Evolutionary conservation across 345 rosid species (phyloP), one percentile per base, ranked within the genome.

Genomic region (Salix brachista): DNA sequence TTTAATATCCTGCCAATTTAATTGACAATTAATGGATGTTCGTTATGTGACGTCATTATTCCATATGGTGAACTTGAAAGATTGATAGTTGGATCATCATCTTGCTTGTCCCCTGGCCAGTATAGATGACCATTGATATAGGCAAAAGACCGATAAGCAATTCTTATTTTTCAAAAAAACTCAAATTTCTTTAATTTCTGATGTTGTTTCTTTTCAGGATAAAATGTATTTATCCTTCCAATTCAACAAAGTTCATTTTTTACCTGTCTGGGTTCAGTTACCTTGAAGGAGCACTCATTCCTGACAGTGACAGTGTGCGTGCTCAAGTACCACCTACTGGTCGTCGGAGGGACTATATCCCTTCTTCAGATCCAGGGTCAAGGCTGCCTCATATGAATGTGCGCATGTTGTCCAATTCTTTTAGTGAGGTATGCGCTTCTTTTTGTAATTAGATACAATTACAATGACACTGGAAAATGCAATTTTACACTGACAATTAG

Each of bases 351-450:
- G 96, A 91, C 76, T 96, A 88, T 80, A 79, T 91, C 69, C 98
- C 98, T 77, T 88, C 87, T 72, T 88, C 93, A 56, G 87, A 81
- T 84, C 96, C 99, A 71, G 99, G 99, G 23, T 88, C 90, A 76
- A 90, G 89, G 90, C 85, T 95, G 75, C 99, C 96, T 58, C 98
- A 96, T 84, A 88, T 90, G 89, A 79, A 84, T 69, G 88, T 92
- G 69, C 87, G 72, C 78, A 46, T 80, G 67, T 77, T 91, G 75
- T 85, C 94, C 76, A 83, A 82, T 64, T 50, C 72, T 67, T 64
- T 85, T 30, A 75, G 78, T 72, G 85, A 86, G 90, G 93, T 84
- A 84, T 77, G 56, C 16, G 36, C n/a, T 70, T 46, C 42, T 28
- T 66, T 61, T 67, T 25, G 34, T 54, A 11, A 42, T 42, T 11